phyloP scores from a whole-genome alignment of 805 yeast genomes.

The Wickerhamiella dianesei region DNA sequence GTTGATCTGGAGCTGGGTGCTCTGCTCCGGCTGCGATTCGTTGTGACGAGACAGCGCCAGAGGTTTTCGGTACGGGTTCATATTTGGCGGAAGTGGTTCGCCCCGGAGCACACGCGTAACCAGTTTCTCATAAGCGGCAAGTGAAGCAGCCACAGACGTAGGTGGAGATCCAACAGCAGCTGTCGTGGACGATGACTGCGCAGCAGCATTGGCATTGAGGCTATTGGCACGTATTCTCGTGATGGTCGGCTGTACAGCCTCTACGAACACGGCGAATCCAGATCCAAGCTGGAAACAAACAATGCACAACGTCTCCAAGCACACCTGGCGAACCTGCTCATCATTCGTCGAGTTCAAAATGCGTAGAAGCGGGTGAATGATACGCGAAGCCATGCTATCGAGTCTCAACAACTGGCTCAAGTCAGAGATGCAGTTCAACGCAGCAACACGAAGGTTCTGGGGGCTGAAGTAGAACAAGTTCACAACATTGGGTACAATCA shows the following conservation, averaged over 20 bases:
- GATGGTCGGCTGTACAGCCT: slow-evolving; percentile 18
- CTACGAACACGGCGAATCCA: slow-evolving; percentile 69
- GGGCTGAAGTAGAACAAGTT: slow-evolving; percentile 63
- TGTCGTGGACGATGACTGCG: slow-evolving; percentile 2
- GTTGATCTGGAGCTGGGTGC: slow-evolving; percentile 61
- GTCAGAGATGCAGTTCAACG: slow-evolving; percentile 73
- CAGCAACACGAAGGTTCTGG: slow-evolving; percentile 46
- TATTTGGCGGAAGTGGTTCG: slow-evolving; percentile 71
- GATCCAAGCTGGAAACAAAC: slow-evolving; percentile 66
- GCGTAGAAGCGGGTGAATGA: slow-evolving; percentile 73
- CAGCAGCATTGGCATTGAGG: slow-evolving; percentile 3
- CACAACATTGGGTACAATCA: slow-evolving; percentile 76
- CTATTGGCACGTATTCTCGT: slow-evolving; percentile 9
- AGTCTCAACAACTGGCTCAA: slow-evolving; percentile 58
- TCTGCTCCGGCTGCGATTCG: slow-evolving; percentile 51
- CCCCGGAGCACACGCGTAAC: slow-evolving; percentile 65
- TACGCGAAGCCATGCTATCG: slow-evolving; percentile 79
- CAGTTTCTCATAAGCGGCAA: slow-evolving; percentile 59
- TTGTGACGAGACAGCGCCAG: slow-evolving; percentile 30
- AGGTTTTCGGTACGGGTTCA: slow-evolving; percentile 33
- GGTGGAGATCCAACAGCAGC: slow-evolving; percentile 36
- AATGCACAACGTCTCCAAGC: slow-evolving; percentile 65
- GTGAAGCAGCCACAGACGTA: slow-evolving; percentile 37
- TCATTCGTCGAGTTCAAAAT: slow-evolving; percentile 41
- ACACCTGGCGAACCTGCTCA: slow-evolving; percentile 43